A percentile compares a stretch with the other conserved stretches of the same genome.
Conservation (phyloP, 306 rosid species). For the Crataegus laevigata region DNA sequence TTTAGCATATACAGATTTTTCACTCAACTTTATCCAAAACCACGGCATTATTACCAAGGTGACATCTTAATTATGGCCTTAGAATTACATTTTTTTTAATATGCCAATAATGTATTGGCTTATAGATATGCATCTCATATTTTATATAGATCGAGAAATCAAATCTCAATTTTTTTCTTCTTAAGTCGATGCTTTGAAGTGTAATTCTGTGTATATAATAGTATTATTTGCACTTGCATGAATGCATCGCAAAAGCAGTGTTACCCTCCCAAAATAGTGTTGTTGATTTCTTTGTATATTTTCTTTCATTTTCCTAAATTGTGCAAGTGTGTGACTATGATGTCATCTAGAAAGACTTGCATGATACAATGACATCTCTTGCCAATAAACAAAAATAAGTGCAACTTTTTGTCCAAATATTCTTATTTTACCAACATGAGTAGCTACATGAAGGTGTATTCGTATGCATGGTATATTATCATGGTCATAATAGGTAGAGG, state of each 20-base stretch:
- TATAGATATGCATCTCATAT: background rate
- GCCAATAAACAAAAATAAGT: no score
- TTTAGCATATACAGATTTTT: background rate
- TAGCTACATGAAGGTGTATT: no score
- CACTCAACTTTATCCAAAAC: background rate
- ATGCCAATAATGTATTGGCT: background rate
- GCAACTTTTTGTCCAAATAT: no score
- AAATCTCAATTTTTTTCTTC: background rate
- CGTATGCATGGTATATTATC: no score
- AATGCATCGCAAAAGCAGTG: background rate
- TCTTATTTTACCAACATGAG: no score
- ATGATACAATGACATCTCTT: accelerated
- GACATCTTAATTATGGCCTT: background rate
- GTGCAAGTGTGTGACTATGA: background rate
- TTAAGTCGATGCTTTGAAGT: background rate
- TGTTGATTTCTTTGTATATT: background rate
- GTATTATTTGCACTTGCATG: background rate
- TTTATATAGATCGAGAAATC: background rate
- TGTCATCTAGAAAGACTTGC: no score
- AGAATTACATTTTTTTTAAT: background rate
- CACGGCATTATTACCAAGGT: background rate
- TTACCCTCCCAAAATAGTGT: background rate
- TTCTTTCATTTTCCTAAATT: background rate
- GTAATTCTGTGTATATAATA: background rate
- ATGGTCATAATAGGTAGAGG: background rate